Evolutionary conservation across 495 filamentous ascomycete species (phyloP).

Genomic region (Tuber calosporum): DNA sequence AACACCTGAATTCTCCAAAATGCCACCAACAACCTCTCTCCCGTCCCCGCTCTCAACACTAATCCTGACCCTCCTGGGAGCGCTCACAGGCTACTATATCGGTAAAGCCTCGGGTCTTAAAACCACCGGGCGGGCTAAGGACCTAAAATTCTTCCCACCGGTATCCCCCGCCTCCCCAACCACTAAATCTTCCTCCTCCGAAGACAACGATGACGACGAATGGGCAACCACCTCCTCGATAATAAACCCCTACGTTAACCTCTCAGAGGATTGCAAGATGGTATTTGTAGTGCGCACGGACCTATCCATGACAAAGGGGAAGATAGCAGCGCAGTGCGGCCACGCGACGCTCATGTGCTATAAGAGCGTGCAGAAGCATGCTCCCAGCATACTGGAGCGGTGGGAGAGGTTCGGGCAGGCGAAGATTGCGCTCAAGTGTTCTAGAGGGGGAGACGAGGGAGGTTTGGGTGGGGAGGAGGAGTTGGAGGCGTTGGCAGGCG

Average conservation of each 20-base stretch:
- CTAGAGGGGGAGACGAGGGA: slow-evolving; percentile 43
- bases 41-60: slow-evolving; percentile 22
- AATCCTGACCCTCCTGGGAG: slow-evolving; percentile 25
- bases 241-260: neutral
- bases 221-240: slow-evolving; percentile 3
- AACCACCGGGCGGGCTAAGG: slow-evolving; percentile 13
- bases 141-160: slow-evolving; percentile 2
- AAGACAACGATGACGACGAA: slow-evolving; percentile 23
- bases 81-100: slow-evolving; percentile 36
- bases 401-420: slow-evolving; percentile 84
- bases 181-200: neutral
- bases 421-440: slow-evolving; percentile 84
- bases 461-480: slow-evolving; percentile 56
- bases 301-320: slow-evolving; percentile 97
- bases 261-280: slow-evolving; percentile 77
- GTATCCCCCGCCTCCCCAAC: neutral
- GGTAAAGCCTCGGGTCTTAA: slow-evolving; percentile 37
- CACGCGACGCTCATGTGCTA: slow-evolving; percentile 96
- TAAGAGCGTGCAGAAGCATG: slow-evolving; percentile 59
- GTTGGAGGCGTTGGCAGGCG: slow-evolving; percentile 64
- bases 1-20: neutral
- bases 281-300: slow-evolving; percentile 84
- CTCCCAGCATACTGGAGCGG: slow-evolving; percentile 58
- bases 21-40: neutral
- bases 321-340: slow-evolving; percentile 94